These are phyloP conservation scores for Platanus orientalis DNA, from an alignment of 164 flowering plant species.

Conservation along the genomic window DNA sequence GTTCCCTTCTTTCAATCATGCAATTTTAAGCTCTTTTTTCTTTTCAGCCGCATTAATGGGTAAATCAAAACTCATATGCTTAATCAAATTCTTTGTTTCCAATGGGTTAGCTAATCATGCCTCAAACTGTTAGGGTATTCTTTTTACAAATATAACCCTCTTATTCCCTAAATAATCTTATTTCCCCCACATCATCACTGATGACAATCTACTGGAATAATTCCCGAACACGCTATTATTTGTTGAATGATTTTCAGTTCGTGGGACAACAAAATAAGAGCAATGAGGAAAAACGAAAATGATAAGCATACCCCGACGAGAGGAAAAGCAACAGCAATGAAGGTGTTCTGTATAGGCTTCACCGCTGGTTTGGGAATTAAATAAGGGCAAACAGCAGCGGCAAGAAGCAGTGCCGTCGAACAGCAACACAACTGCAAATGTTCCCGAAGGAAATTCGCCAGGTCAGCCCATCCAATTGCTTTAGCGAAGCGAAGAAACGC, in stretches of 20 bases:
- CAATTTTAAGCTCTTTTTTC: no score
- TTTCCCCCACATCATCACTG: no score
- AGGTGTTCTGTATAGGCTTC: conserved; percentile 56
- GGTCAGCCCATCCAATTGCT: conserved; percentile 52
- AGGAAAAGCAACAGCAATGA: conserved; percentile 67
- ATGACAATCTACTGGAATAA: not conserved
- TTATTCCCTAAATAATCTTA: no score
- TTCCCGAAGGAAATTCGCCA: conserved; percentile 78
- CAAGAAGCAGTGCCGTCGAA: conserved; percentile 58
- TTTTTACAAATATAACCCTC: no score
- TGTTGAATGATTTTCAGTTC: no score
- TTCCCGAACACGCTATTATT: not conserved
- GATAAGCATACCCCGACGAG: conserved; percentile 71
- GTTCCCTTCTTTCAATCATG: no score
- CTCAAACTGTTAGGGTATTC: no score
- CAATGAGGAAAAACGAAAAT: not conserved
- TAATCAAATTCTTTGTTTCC: no score
- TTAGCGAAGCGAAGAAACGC: conserved; percentile 53
- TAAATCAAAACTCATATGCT: no score
- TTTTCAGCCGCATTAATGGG: no score
- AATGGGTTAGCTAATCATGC: no score
- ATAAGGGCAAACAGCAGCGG: conserved; percentile 76
- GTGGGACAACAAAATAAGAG: no score
- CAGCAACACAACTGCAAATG: conserved; percentile 76
- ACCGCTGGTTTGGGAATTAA: conserved; percentile 45